Conservation (phyloP, 257 asterid genomes). For the Echites panduratus region DNA sequence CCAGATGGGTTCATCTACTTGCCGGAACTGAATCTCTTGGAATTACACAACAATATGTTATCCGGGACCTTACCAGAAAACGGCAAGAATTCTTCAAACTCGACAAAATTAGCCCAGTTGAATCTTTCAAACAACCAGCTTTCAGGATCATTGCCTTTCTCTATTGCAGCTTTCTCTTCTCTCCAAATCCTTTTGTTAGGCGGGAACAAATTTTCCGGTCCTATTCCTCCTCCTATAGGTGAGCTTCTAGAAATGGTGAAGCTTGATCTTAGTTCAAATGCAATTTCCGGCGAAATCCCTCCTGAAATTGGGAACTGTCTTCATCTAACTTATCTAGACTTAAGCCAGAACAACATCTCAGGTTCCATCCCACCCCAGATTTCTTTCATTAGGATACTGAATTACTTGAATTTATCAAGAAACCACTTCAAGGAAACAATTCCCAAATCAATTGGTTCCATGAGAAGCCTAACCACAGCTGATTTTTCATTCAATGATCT, state of each 20-base stretch:
- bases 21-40: slow-evolving; percentile 73
- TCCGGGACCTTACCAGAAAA: slow-evolving; percentile 67
- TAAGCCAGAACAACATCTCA: slow-evolving; percentile 69
- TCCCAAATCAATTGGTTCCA: slow-evolving; percentile 53
- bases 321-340: slow-evolving; percentile 74
- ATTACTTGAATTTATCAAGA: slow-evolving; percentile 73
- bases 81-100: slow-evolving; percentile 28
- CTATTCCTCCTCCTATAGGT: slow-evolving; percentile 71
- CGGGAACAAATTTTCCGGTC: slow-evolving; percentile 68
- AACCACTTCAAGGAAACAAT: slow-evolving; percentile 59
- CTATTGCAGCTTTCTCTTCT: slow-evolving; percentile 59
- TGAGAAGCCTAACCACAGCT: slow-evolving; percentile 88
- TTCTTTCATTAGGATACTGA: slow-evolving; percentile 56
- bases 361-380: slow-evolving; percentile 65
- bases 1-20: slow-evolving; percentile 73
- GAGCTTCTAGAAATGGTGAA: slow-evolving; percentile 58
- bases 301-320: slow-evolving; percentile 52
- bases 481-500: slow-evolving; percentile 89
- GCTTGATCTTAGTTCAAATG: slow-evolving; percentile 63
- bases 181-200: slow-evolving; percentile 61
- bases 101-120: slow-evolving; percentile 47
- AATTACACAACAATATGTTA: slow-evolving; percentile 68
- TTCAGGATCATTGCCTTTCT: slow-evolving; percentile 59
- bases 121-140: slow-evolving; percentile 77
- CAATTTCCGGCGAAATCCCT: slow-evolving; percentile 63